These are phyloP conservation scores for Mortierella sp. DNA, from an alignment of 371 early-diverging fungal genomes.

Conservation along the genomic window DNA sequence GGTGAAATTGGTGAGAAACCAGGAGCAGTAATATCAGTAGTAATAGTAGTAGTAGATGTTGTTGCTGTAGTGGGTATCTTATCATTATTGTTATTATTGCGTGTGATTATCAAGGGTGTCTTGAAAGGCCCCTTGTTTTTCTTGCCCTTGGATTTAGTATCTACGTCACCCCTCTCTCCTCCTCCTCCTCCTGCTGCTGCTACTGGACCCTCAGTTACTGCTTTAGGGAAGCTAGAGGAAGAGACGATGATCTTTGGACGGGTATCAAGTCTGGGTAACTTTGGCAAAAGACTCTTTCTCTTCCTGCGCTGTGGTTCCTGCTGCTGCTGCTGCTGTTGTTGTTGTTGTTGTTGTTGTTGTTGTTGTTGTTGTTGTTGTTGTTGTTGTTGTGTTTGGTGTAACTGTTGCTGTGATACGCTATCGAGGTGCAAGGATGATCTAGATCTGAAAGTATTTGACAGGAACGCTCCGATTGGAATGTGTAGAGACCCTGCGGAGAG, in stretches of 20 bases:
- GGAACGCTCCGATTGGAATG: conserved; percentile 36
- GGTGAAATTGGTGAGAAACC: neutral
- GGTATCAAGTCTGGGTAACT: conserved; percentile 39
- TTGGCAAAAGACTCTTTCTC: conserved; percentile 26
- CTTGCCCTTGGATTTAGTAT: neutral
- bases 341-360: conserved; percentile 7
- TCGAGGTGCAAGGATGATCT: conserved; percentile 2
- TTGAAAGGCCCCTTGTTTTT: neutral
- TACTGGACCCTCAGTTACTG: too few species aligned
- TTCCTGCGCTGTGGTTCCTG: conserved; percentile 20
- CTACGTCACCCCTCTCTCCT: neutral
- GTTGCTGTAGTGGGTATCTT: neutral
- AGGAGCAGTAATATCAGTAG: neutral
- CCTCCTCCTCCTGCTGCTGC: neutral
- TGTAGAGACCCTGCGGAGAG: conserved; percentile 32
- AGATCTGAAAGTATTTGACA: conserved; percentile 34
- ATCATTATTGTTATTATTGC: too few species aligned
- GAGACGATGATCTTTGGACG: conserved; percentile 28
- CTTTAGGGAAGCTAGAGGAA: neutral
- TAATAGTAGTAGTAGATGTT: neutral
- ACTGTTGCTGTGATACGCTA: neutral
- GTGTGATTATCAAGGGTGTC: neutral
- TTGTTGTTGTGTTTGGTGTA: conserved; percentile 2
- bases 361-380: neutral
- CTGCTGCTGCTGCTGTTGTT: neutral